Evolutionary conservation across 2,329 filamentous ascomycete genomes (phyloP), one percentile per base, ranked within the genome.

Genomic region (Cladosporium austrohemisphaericum): DNA sequence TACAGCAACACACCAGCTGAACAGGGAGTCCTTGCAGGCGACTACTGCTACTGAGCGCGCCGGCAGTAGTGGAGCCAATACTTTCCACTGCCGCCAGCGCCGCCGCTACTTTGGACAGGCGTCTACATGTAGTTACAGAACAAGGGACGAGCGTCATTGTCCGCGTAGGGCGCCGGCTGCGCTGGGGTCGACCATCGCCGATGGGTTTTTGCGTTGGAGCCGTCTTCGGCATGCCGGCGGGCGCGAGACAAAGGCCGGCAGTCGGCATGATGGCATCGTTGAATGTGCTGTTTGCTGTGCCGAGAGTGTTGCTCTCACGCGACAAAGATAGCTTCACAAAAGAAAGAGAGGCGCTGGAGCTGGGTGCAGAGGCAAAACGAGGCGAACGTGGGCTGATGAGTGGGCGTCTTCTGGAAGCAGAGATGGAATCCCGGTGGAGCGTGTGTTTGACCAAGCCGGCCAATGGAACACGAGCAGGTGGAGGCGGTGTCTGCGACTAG

Each of bases 81-180:
- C 22, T 20, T 36, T 16, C 16, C 33, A 37, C 22, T 28, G 32
- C 25, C 36, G 20, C 35, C 35, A 18, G 23, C 13, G 44, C 33
- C 19, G 18, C 19, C n/a, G n/a, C n/a, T n/a, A n/a, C n/a, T n/a
- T n/a, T n/a, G n/a, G n/a, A n/a, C n/a, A n/a, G n/a, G n/a, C n/a
- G n/a, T n/a, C n/a, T n/a, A n/a, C n/a, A n/a, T n/a, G n/a, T n/a
- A n/a, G n/a, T n/a, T n/a, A n/a, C n/a, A n/a, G n/a, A n/a, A 28
- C 31, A 25, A 47, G 32, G 41, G 29, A 31, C 29, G 19, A 45
- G 44, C 44, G 44, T 47, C 44, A 38, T 47, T 47, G 44, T 22
- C 7, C 44, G 44, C 32, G 41, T 35, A 47, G 44, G 33, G 44
- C 44, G 33, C 33, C 33, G 44, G 20, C 16, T 3, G 20, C 18